Percentiles rank a stretch among this genome's conserved stretches.
phyloP scores from a whole-genome alignment of 2,329 filamentous ascomycete species.

The Microdochium trichocladiopsis region DNA sequence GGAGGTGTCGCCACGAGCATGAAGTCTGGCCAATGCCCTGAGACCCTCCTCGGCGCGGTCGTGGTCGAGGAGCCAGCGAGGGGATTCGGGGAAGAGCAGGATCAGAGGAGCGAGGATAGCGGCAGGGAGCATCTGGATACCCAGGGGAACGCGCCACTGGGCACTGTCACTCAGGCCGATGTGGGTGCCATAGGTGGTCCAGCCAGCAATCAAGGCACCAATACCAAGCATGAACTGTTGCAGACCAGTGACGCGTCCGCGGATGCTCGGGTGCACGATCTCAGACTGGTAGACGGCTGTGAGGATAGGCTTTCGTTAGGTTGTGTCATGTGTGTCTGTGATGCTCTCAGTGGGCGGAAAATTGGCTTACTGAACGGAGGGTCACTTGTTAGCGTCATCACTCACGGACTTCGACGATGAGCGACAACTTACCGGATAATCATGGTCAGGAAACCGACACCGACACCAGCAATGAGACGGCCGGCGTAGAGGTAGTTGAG shows the following conservation, averaged over 20 bases:
- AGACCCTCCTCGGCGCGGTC: slow-evolving; percentile 59
- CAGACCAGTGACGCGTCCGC: slow-evolving; percentile 66
- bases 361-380: slow-evolving; percentile 4
- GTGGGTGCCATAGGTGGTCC: slow-evolving; percentile 59
- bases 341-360: neutral
- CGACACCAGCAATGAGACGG: slow-evolving; percentile 61
- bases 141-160: slow-evolving; percentile 52
- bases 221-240: slow-evolving; percentile 82
- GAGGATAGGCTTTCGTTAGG: slow-evolving; percentile 4
- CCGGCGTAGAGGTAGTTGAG: slow-evolving; percentile 62
- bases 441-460: slow-evolving; percentile 38
- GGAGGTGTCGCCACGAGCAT: slow-evolving; percentile 58
- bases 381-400: slow-evolving; percentile 24
- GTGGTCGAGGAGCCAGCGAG: slow-evolving; percentile 71
- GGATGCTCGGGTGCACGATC: slow-evolving; percentile 69
- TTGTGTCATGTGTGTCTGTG: neutral
- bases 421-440: slow-evolving; percentile 25
- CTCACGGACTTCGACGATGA: slow-evolving; percentile 24
- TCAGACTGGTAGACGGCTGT: slow-evolving; percentile 68
- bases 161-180: slow-evolving; percentile 17
- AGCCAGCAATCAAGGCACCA: slow-evolving; percentile 63
- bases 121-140: slow-evolving; percentile 66
- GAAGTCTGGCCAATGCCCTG: slow-evolving; percentile 59
- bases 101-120: slow-evolving; percentile 59
- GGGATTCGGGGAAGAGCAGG: slow-evolving; percentile 61